Evolutionary conservation across 164 flowering plant species (phyloP).

Genomic region (Protea cynaroides): DNA sequence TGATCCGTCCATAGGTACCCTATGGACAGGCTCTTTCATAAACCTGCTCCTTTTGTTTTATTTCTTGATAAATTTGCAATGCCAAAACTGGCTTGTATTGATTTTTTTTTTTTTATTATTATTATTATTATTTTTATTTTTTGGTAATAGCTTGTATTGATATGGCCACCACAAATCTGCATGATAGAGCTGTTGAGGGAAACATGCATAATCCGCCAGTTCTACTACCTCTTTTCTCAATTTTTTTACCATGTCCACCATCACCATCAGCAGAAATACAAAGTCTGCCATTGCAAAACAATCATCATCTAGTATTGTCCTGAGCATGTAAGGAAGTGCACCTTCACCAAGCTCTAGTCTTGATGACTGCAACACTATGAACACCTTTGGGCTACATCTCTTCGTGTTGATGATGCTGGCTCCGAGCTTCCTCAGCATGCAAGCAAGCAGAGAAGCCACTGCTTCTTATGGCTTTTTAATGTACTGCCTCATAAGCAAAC

Average conservation of each 20-base stretch:
- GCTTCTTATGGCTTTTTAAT: conserved; percentile 47
- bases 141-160: too few species aligned
- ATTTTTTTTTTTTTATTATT: too few species aligned
- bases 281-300: conserved; percentile 39
- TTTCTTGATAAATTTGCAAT: too few species aligned
- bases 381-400: conserved; percentile 16
- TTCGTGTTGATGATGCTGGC: conserved; percentile 44
- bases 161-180: conserved; percentile 8
- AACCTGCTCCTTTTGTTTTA: too few species aligned
- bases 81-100: conserved; percentile 4
- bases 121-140: too few species aligned
- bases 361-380: conserved; percentile 25
- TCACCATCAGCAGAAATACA: conserved; percentile 35
- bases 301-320: conserved; percentile 17
- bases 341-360: conserved; percentile 28
- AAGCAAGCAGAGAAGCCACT: conserved; percentile 24
- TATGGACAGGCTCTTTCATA: too few species aligned
- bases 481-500: conserved; percentile 20
- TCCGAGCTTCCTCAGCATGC: conserved; percentile 49
- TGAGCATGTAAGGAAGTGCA: conserved; percentile 8
- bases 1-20: too few species aligned
- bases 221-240: conserved; percentile 47
- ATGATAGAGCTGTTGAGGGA: conserved; percentile 7
- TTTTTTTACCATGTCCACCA: conserved; percentile 41
- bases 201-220: conserved; percentile 41